These are phyloP conservation scores for Pythium coloratum DNA, from an alignment of 352 stramenopile species.

Conservation along the genomic window DNA sequence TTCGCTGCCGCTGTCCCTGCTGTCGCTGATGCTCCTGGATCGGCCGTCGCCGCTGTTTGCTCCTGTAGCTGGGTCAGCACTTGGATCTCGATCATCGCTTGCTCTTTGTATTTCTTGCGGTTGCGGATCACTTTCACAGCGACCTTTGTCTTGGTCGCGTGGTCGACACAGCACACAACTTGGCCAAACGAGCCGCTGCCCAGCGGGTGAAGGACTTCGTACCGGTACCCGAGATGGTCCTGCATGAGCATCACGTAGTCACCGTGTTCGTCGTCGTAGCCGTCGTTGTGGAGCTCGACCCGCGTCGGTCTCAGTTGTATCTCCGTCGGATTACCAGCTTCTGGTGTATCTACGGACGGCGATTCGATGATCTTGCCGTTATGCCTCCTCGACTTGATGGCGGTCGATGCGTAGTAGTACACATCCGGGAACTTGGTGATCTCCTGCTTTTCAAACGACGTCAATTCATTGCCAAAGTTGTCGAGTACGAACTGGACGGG, in stretches of 20 bases:
- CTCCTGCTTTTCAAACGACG: constrained; percentile 46
- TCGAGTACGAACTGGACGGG: constrained; percentile 7
- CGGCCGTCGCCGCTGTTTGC: not conserved
- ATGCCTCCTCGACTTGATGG: constrained; percentile 18
- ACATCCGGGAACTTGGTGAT: constrained; percentile 52
- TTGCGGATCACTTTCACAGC: constrained; percentile 99
- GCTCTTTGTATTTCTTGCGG: constrained; percentile 94
- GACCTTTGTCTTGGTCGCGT: constrained; percentile 82
- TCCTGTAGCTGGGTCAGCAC: constrained; percentile 85
- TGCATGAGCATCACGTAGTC: constrained; percentile 95
- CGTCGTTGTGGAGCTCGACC: constrained; percentile 82
- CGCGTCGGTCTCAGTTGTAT: not conserved
- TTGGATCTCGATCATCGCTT: constrained; percentile 95
- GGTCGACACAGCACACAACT: constrained; percentile 94
- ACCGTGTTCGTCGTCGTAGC: constrained; percentile 96
- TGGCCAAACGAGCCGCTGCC: constrained; percentile 98
- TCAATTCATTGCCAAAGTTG: constrained; percentile 37
- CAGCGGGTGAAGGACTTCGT: constrained; percentile 93
- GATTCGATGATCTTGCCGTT: constrained; percentile 8
- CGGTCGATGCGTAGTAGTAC: constrained; percentile 33
- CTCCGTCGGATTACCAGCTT: not conserved
- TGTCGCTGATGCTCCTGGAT: no score
- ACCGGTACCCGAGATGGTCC: constrained; percentile 94
- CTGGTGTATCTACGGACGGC: not conserved
- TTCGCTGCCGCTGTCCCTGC: not conserved